Evolutionary conservation across 306 rosid genomes (phyloP), one percentile per base, ranked within the genome.

Genomic region (Rosa multiflora): DNA sequence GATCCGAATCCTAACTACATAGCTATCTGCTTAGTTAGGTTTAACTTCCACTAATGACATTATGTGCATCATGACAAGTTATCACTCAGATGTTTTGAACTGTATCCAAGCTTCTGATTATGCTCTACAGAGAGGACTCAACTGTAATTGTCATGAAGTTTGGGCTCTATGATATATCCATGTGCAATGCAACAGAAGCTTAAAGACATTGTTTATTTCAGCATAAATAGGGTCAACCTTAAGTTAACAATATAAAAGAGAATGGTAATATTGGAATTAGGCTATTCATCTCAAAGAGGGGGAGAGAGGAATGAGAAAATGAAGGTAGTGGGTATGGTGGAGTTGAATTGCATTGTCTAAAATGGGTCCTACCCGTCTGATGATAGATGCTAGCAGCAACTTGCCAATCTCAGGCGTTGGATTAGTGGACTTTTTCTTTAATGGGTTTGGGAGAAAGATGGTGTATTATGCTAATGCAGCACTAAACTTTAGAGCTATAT

Each of bases 281-380:
- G 70, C 51, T 15, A 37, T 74, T 67, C 49, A 67, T 39, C 35
- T 48, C 76, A 10, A 32, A 15, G 67, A 32, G 23, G 29, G 78
- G 47, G 20, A 55, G 53, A 74, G 64, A 39, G 1, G 37, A 32
- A 32, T 32, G 37, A 32, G 37, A 32, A 32, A 32, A 62, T 47
- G 39, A 80, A 70, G 85, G 81, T 70, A 77, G 76, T 76, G 80
- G 83, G 80, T 63, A 26, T 59, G 73, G 69, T 47, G 79, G 77
- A 81, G 74, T 74, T 80, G 76, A 80, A 80, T 46, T 77, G 79
- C 70, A 69, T 78, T 64, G 58, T 77, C 78, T n/a, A 63, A 8
- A 23, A 72, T 79, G 87, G 85, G 78, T 39, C 92, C 88, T 83
- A 85, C 88, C 78, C 81, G 79, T 87, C 76, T 83, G 78, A 81